Evolutionary conservation across 352 stramenopile species (phyloP).

Genomic region (Ochromonadaceae sp.): DNA sequence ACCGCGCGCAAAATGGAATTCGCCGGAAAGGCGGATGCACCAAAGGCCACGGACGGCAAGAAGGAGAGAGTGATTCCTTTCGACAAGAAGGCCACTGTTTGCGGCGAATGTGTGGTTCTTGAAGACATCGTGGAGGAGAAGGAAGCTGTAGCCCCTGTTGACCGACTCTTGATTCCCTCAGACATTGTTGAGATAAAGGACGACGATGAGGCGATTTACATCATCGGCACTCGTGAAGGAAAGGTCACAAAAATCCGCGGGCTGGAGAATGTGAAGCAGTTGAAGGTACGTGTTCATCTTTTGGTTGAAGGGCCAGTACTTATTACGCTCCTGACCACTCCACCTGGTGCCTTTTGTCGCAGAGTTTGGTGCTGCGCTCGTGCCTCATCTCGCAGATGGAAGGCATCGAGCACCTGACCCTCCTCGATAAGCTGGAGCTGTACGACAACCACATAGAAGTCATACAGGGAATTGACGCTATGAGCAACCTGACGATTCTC

Average conservation of each 20-base stretch:
- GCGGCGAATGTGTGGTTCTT: too few species aligned
- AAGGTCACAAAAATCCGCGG: slow-evolving; percentile 53
- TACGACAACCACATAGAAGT: slow-evolving; percentile 93
- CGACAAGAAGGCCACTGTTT: too few species aligned
- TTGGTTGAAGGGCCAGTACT: background rate
- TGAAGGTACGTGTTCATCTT: slow-evolving; percentile 14
- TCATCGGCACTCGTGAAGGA: slow-evolving; percentile 25
- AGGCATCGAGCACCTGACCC: slow-evolving; percentile 37
- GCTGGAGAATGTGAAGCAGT: slow-evolving; percentile 28
- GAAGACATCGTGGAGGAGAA: too few species aligned
- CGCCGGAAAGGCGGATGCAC: too few species aligned
- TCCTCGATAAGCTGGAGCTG: slow-evolving; percentile 79
- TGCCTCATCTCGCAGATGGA: slow-evolving; percentile 55
- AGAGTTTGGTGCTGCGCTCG: slow-evolving; percentile 41
- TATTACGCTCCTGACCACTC: background rate
- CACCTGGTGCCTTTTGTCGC: too few species aligned
- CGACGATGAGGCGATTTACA: slow-evolving; percentile 19
- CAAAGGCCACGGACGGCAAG: too few species aligned
- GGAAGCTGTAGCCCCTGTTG: too few species aligned
- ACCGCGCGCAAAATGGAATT: too few species aligned
- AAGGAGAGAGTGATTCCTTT: too few species aligned
- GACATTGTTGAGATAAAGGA: slow-evolving; percentile 2
- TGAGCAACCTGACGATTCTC: slow-evolving; percentile 43
- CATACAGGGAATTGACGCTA: slow-evolving; percentile 43
- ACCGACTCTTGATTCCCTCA: background rate